Evolutionary conservation across 495 filamentous ascomycete species (phyloP).

Genomic region (Xylaria grammica): DNA sequence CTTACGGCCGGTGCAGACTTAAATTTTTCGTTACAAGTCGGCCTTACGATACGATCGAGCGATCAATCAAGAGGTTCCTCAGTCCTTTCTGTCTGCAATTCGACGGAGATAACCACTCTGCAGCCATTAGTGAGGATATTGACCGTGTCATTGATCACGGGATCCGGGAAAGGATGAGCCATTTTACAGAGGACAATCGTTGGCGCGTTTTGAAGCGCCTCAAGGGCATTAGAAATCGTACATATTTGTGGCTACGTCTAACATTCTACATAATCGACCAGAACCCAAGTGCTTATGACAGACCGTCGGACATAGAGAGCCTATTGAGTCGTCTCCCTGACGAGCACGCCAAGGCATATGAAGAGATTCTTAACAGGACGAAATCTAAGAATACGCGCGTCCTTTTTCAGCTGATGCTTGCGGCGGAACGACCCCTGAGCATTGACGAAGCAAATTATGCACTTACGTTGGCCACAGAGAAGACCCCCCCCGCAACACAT

Average conservation of each 20-base stretch:
- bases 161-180: constrained; percentile 26
- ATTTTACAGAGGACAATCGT: constrained; percentile 21
- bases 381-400: constrained; percentile 22
- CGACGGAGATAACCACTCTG: constrained; percentile 39
- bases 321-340: constrained; percentile 36
- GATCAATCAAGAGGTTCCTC: constrained; percentile 26
- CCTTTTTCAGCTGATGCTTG: constrained; percentile 37
- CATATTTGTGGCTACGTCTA: constrained; percentile 57
- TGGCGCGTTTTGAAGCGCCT: constrained; percentile 32
- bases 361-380: constrained; percentile 32
- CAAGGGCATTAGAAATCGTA: constrained; percentile 45
- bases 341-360: constrained; percentile 42
- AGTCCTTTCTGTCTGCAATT: constrained; percentile 30
- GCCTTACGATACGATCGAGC: constrained; percentile 40
- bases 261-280: constrained; percentile 40
- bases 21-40: constrained; percentile 48
- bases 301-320: constrained; percentile 25
- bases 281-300: constrained; percentile 24
- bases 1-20: constrained; percentile 20
- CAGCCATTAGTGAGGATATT: constrained; percentile 43
- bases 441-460: constrained; percentile 30
- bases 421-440: constrained; percentile 35
- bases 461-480: not conserved
- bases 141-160: constrained; percentile 44
- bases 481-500: not conserved